These are phyloP conservation scores for Gossypium davidsonii DNA, from an alignment of 441 rosid genomes.

Conservation along the genomic window DNA sequence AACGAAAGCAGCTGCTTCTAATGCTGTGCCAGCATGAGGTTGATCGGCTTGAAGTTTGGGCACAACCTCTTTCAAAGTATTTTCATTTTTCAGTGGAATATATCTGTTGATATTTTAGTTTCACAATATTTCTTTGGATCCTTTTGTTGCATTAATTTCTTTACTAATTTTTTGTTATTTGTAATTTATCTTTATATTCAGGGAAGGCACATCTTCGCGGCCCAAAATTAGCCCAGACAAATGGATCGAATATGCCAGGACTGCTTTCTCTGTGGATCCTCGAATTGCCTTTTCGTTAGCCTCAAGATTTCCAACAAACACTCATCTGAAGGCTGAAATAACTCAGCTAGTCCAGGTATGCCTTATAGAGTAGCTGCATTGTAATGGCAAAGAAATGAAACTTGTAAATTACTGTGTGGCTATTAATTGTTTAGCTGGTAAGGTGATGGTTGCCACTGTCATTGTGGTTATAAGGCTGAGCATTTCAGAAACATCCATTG, in stretches of 20 bases:
- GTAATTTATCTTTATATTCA: conserved; percentile 29
- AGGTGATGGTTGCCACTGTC: neutral
- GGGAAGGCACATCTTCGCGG: conserved; percentile 63
- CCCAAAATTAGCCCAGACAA: conserved; percentile 73
- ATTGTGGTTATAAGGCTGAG: neutral
- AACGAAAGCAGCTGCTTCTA: conserved; percentile 82
- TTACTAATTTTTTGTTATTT: conserved; percentile 14
- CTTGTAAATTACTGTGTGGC: neutral
- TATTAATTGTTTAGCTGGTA: neutral
- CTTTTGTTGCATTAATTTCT: neutral
- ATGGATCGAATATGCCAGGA: conserved; percentile 81
- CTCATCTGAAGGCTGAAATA: conserved; percentile 67
- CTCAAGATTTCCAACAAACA: conserved; percentile 77
- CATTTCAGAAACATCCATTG: neutral
- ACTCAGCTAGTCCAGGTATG: conserved; percentile 88
- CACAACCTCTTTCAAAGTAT: conserved; percentile 88
- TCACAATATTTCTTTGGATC: conserved; percentile 4
- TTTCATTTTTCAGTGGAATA: neutral
- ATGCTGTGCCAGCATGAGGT: conserved; percentile 95
- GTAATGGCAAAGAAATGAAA: neutral
- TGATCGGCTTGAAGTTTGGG: conserved; percentile 99
- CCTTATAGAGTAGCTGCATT: conserved; percentile 10
- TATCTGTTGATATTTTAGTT: conserved; percentile 9
- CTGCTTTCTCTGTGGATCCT: conserved; percentile 90
- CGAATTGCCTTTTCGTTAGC: conserved; percentile 73